A percentile compares a stretch with the other conserved stretches of the same genome.
Conservation (phyloP, 2,329 filamentous ascomycete genomes). For the Alternaria metachromatica region DNA sequence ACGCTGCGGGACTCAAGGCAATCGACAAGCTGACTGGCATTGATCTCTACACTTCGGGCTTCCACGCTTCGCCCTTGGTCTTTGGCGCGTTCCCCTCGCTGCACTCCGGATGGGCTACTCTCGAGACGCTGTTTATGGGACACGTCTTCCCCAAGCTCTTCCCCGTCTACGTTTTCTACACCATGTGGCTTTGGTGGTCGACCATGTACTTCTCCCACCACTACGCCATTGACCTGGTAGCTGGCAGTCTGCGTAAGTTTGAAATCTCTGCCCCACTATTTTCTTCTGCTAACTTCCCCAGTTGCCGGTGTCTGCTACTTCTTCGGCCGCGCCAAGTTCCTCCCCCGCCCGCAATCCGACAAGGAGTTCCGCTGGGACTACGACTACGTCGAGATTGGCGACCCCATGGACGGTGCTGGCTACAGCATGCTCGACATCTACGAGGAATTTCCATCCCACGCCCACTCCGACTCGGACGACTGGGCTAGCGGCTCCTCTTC, state of each 20-base stretch:
- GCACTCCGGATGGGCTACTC: conserved; percentile 86
- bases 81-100: conserved; percentile 96
- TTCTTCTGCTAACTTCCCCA: conserved; percentile 32
- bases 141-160: conserved; percentile 86
- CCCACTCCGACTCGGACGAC: conserved; percentile 76
- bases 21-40: conserved; percentile 90
- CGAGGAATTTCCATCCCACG: conserved; percentile 58
- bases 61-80: conserved; percentile 87
- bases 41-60: conserved; percentile 91
- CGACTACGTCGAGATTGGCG: conserved; percentile 87
- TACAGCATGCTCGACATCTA: conserved; percentile 64
- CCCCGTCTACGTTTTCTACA: conserved; percentile 81
- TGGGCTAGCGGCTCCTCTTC: conserved; percentile 90
- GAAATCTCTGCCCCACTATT: too few species aligned
- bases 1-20: conserved; percentile 85
- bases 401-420: conserved; percentile 59
- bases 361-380: conserved; percentile 95
- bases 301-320: conserved; percentile 79
- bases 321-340: conserved; percentile 77
- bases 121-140: conserved; percentile 92
- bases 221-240: conserved; percentile 92
- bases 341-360: conserved; percentile 81
- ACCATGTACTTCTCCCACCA: conserved; percentile 99
- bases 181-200: conserved; percentile 95
- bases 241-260: conserved; percentile 69